A percentile compares a stretch with the other conserved stretches of the same genome.
Conservation (phyloP, 1,284 basidiomycete species). For the Pseudozyma sp. region DNA sequence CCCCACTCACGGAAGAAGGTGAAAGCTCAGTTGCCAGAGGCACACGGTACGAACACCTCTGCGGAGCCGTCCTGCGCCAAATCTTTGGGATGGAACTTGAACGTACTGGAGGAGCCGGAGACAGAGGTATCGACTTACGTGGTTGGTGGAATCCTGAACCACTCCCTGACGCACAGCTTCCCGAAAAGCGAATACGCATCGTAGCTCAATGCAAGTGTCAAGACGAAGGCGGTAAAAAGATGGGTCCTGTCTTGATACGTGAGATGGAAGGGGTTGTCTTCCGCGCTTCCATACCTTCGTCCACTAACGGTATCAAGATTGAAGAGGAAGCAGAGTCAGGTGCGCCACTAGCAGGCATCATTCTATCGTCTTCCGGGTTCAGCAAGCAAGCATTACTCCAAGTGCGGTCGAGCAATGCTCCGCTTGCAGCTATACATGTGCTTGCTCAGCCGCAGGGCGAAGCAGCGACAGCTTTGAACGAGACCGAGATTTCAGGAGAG, state of each 20-base stretch:
- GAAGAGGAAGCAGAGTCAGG: neutral
- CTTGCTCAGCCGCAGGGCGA: constrained; percentile 8
- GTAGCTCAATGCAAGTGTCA: constrained; percentile 83
- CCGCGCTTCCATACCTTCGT: constrained; percentile 22
- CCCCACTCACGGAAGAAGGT: neutral
- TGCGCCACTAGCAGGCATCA: constrained; percentile 17
- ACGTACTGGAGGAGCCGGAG: constrained; percentile 80
- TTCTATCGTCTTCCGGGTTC: constrained; percentile 48
- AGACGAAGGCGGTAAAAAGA: constrained; percentile 79
- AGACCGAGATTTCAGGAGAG: neutral
- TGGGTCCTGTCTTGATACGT: constrained; percentile 81
- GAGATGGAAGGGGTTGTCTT: constrained; percentile 77
- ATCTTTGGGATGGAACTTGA: constrained; percentile 81
- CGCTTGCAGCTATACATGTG: constrained; percentile 51
- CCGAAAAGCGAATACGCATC: constrained; percentile 74
- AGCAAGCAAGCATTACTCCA: constrained; percentile 53
- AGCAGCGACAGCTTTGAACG: neutral
- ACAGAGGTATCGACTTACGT: constrained; percentile 87
- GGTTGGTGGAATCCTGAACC: constrained; percentile 92
- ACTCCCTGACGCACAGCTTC: neutral
- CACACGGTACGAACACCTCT: constrained; percentile 80
- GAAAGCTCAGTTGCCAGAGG: constrained; percentile 74
- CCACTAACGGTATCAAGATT: neutral
- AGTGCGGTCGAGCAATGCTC: constrained; percentile 42
- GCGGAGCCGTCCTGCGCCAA: constrained; percentile 75